phyloP scores from a whole-genome alignment of 352 stramenopile genomes.

The Salisapilia sapeloensis region DNA sequence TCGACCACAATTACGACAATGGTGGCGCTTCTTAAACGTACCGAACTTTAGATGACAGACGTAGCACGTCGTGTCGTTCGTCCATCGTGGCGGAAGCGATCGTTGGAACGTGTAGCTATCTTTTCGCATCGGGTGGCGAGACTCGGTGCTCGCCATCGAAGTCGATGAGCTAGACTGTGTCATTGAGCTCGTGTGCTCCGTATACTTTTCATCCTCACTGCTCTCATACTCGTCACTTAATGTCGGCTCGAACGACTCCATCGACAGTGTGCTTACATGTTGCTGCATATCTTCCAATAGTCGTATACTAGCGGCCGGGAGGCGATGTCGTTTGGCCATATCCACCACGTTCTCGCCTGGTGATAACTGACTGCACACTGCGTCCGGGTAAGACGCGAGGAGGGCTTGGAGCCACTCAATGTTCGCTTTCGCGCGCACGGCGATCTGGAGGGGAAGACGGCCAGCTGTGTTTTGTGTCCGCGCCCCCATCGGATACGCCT shows the following conservation, averaged over 20 bases:
- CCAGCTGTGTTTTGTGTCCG: conserved; percentile 56
- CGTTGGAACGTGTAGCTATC: too few relatives aligned
- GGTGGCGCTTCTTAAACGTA: conserved; percentile 58
- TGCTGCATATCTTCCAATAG: conserved; percentile 79
- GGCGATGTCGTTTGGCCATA: conserved; percentile 35
- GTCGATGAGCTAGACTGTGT: background rate
- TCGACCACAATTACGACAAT: conserved; percentile 77
- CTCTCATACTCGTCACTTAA: conserved; percentile 10
- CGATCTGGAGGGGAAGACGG: conserved; percentile 78
- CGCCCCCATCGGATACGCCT: conserved; percentile 54
- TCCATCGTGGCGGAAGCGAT: conserved; percentile 69
- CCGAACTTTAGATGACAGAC: conserved; percentile 74
- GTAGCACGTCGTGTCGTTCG: conserved; percentile 65
- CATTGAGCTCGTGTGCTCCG: conserved; percentile 1
- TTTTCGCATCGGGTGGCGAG: too few relatives aligned
- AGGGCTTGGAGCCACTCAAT: conserved; percentile 79
- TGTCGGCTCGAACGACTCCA: conserved; percentile 36
- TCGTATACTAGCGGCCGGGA: conserved; percentile 43
- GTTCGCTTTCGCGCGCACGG: conserved; percentile 72
- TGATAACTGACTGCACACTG: conserved; percentile 55
- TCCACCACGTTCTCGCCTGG: conserved; percentile 60
- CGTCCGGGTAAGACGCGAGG: conserved; percentile 65
- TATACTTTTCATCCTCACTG: background rate
- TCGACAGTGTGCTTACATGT: conserved; percentile 59
- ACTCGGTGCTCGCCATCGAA: too few relatives aligned